phyloP scores from a whole-genome alignment of 148 eudicot genomes.

The Rhododendron mucronatum region DNA sequence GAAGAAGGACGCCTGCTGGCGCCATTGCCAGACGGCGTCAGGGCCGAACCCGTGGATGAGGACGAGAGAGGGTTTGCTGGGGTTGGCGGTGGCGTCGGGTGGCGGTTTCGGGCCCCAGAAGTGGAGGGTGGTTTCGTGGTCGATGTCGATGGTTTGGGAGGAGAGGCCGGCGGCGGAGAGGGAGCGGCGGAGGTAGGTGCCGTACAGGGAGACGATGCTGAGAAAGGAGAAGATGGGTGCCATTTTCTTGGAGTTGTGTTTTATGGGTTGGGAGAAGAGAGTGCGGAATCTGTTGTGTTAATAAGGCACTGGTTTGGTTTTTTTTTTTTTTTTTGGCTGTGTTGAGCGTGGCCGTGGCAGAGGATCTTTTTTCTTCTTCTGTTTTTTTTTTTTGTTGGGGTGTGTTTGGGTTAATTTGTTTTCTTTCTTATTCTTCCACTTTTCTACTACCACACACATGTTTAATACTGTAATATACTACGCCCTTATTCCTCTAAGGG shows the following conservation, averaged over 20 bases:
- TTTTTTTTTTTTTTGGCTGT: no score
- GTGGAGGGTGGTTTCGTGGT: slow-evolving; percentile 43
- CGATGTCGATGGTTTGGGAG: slow-evolving; percentile 21
- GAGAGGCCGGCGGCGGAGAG: slow-evolving; percentile 33
- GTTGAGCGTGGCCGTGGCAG: no score
- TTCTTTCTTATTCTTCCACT: no score
- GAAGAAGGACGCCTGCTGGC: slow-evolving; percentile 29
- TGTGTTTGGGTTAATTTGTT: no score
- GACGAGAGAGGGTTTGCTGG: slow-evolving; percentile 27
- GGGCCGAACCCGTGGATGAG: slow-evolving; percentile 60
- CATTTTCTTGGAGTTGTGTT: slow-evolving; percentile 6
- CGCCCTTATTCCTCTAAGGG: no score
- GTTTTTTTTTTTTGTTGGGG: no score
- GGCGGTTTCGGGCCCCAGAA: slow-evolving; percentile 37
- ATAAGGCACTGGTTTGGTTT: background rate
- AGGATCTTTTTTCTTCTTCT: no score
- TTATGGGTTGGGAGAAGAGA: background rate
- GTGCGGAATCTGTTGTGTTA: background rate
- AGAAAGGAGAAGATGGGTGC: slow-evolving; percentile 21
- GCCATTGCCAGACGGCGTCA: slow-evolving; percentile 51
- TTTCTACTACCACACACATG: no score
- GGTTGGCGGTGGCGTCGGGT: background rate
- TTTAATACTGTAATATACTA: no score
- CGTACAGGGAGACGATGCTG: slow-evolving; percentile 33
- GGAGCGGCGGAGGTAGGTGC: slow-evolving; percentile 31